These are phyloP conservation scores for Coemansia sp. DNA, from an alignment of 192 early-diverging fungal species.

Conservation along the genomic window DNA sequence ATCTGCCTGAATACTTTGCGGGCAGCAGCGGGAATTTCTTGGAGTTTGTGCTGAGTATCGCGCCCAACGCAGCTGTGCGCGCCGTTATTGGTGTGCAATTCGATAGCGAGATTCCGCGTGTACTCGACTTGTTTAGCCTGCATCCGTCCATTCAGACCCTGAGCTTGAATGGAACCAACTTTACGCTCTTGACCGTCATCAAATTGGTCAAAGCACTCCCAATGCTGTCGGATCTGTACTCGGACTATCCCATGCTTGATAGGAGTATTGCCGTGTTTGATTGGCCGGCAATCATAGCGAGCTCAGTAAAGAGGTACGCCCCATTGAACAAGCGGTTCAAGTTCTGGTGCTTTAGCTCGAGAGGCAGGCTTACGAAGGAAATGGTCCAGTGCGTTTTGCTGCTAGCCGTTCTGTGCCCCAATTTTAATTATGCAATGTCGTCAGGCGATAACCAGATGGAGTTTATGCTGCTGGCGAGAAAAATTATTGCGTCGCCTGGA, in stretches of 20 bases:
- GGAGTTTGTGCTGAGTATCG: background rate
- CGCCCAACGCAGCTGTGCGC: background rate
- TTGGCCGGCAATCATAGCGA: background rate
- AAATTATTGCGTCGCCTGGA: background rate
- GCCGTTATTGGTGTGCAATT: background rate
- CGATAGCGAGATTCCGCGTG: background rate
- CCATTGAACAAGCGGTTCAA: background rate
- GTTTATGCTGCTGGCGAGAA: background rate
- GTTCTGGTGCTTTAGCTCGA: background rate
- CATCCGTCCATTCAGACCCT: background rate
- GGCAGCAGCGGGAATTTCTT: background rate
- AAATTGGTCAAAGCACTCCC: background rate
- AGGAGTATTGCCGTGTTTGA: background rate
- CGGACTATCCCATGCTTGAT: background rate
- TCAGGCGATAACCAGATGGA: background rate
- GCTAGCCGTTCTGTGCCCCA: background rate
- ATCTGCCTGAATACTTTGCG: background rate
- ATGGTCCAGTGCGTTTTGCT: background rate
- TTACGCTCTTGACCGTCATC: background rate
- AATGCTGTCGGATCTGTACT: background rate
- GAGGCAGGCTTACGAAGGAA: background rate
- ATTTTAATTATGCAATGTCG: background rate
- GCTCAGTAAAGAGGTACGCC: background rate
- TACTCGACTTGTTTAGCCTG: background rate
- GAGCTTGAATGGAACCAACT: background rate